These are phyloP conservation scores for Chaetomium sp. DNA, from an alignment of 2,329 filamentous ascomycete species.

Conservation along the genomic window DNA sequence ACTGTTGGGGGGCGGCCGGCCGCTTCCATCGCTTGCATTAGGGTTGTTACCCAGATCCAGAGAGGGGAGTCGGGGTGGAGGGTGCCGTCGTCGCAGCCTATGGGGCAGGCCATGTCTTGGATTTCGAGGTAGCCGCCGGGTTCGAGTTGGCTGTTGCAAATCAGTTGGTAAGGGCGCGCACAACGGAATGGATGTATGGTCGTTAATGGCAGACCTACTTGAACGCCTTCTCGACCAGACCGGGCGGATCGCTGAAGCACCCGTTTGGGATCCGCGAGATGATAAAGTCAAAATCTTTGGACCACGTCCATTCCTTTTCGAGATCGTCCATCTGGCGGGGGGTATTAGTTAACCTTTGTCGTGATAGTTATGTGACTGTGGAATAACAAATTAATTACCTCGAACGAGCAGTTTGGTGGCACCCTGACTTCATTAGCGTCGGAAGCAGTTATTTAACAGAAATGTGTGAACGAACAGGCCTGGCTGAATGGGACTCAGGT, in stretches of 20 bases:
- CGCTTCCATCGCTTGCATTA: slow-evolving; percentile 8
- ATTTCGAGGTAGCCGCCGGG: slow-evolving; percentile 20
- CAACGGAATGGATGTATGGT: too few relatives aligned
- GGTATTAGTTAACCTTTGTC: not conserved
- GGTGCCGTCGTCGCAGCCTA: slow-evolving; percentile 18
- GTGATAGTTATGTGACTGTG: not conserved
- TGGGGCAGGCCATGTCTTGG: slow-evolving; percentile 14
- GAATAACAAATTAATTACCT: slow-evolving; percentile 1
- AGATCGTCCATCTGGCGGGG: slow-evolving; percentile 16
- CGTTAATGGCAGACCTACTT: too few relatives aligned
- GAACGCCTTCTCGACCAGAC: slow-evolving; percentile 15
- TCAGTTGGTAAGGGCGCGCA: too few relatives aligned
- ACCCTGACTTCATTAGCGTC: slow-evolving; percentile 2
- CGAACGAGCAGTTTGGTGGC: slow-evolving; percentile 19
- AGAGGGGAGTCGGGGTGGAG: slow-evolving; percentile 12
- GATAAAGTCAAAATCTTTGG: slow-evolving; percentile 18
- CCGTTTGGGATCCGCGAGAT: slow-evolving; percentile 15
- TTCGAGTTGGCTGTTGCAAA: slow-evolving; percentile 15
- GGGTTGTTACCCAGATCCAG: not conserved
- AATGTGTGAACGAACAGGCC: not conserved
- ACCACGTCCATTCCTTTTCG: slow-evolving; percentile 20
- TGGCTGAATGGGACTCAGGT: slow-evolving; percentile 17
- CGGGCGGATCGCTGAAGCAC: slow-evolving; percentile 12
- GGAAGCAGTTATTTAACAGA: too few relatives aligned
- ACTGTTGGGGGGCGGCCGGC: slow-evolving; percentile 8